Base-by-base conservation (phyloP, 2,329 filamentous ascomycete species). In the Cucurbitaria berberidis region DNA sequence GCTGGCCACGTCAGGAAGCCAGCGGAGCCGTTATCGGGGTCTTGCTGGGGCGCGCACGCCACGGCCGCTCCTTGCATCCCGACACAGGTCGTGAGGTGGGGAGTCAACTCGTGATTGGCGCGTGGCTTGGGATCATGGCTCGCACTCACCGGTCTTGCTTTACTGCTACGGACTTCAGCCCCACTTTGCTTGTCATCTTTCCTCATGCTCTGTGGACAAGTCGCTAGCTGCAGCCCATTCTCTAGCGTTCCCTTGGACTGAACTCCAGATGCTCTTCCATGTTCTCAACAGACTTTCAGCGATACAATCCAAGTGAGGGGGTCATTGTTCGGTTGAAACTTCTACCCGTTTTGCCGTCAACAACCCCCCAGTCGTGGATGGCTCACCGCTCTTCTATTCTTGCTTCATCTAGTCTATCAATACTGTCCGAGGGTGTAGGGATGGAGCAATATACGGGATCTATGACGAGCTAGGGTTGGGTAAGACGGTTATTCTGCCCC, bases 1-100 rank as follows among this genome's bases (percentile, higher is more conserved):
- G 60, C 57, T 24, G 66, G 72, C 68, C 72, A 74, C 72, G 72
- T 74, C 70, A 60, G 61, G 56, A n/a, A 62, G 59, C 64, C 60
- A 66, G 57, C 55, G 62, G 60, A 69, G 70, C 70, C 72, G 69
- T 74, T 74, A 73, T 74, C 70, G 71, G 70, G 69, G 59, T 60
- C 60, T 63, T 51, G 62, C 59, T 49, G 60, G 64, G 57, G 53
- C 50, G 54, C 50, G 66, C 63, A 72, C 71, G 68, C 69, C 70
- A 70, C 60, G 54, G 51, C 64, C 67, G 66, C 64, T 68, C 68
- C 68, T 73, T 73, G 65, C 71, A 68, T 66, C 59, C 64, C 62
- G 61, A 64, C 64, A 60, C 57, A 52, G 69, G 60, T 66, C 58
- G 63, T 65, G 61, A 62, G 60, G 52, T 59, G 49, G 49, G 19